A percentile compares a stretch with the other conserved stretches of the same genome.
These are phyloP conservation scores for Ramalina intermedia DNA, from an alignment of 495 filamentous ascomycete genomes.

Conservation along the genomic window DNA sequence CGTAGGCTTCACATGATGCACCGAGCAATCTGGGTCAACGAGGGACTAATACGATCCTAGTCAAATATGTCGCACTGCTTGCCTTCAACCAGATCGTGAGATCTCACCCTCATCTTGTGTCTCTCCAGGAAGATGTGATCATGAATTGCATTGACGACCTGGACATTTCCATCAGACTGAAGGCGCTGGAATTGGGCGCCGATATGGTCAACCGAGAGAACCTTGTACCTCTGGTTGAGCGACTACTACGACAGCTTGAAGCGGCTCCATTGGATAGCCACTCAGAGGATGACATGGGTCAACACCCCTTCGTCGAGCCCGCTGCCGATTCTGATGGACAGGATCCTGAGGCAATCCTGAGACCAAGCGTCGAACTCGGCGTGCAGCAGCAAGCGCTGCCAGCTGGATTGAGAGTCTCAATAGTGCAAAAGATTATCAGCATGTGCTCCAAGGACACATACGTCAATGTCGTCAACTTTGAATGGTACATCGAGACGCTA, in stretches of 20 bases:
- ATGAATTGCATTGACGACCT: constrained; percentile 88
- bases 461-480: constrained; percentile 71
- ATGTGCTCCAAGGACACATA: constrained; percentile 92
- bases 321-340: constrained; percentile 46
- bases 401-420: constrained; percentile 65
- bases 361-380: constrained; percentile 10
- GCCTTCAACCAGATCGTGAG: constrained; percentile 89
- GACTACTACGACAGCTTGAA: constrained; percentile 70
- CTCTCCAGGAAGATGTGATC: constrained; percentile 86
- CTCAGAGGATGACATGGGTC: constrained; percentile 19
- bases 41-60: constrained; percentile 25
- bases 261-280: constrained; percentile 27
- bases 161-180: constrained; percentile 90
- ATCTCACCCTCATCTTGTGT: constrained; percentile 75
- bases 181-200: constrained; percentile 78
- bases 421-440: constrained; percentile 65
- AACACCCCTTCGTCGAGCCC: constrained; percentile 21
- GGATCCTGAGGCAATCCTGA: constrained; percentile 30
- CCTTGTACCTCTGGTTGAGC: constrained; percentile 66
- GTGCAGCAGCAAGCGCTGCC: constrained; percentile 38
- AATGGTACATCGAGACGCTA: constrained; percentile 86
- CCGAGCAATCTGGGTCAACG: background rate
- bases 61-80: constrained; percentile 93
- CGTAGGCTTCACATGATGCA: constrained; percentile 32
- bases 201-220: constrained; percentile 84